A percentile compares a stretch with the other conserved stretches of the same genome.
phyloP scores from a whole-genome alignment of 331 rosid genomes.

The Saraca asoca region DNA sequence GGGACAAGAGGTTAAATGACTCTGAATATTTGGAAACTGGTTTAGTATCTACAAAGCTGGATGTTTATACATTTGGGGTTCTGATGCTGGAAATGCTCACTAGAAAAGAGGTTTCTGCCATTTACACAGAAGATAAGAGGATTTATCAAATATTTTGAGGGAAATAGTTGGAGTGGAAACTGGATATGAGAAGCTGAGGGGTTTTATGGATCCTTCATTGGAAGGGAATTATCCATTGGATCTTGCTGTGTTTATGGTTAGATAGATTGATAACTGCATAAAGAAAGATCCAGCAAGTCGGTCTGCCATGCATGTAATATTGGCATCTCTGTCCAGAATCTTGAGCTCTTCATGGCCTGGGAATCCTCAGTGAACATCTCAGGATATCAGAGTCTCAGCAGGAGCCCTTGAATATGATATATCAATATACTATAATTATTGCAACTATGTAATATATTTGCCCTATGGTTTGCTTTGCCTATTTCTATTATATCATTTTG shows the following conservation, averaged over 20 bases:
- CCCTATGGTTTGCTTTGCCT: neutral
- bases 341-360: slow-evolving; percentile 65
- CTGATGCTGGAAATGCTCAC: slow-evolving; percentile 65
- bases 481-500: too few relatives aligned
- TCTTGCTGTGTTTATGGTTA: slow-evolving; percentile 52
- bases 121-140: slow-evolving; percentile 42
- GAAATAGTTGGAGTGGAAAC: slow-evolving; percentile 35
- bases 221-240: slow-evolving; percentile 54
- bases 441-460: neutral
- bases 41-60: slow-evolving; percentile 73
- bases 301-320: slow-evolving; percentile 68
- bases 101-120: slow-evolving; percentile 67
- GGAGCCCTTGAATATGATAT: slow-evolving; percentile 27
- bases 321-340: slow-evolving; percentile 53
- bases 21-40: too few relatives aligned
- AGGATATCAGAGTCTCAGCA: slow-evolving; percentile 22
- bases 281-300: slow-evolving; percentile 60
- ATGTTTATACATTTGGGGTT: slow-evolving; percentile 81
- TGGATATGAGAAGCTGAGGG: slow-evolving; percentile 48
- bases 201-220: slow-evolving; percentile 61
- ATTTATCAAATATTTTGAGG: slow-evolving; percentile 43
- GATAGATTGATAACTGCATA: slow-evolving; percentile 53
- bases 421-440: neutral
- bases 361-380: slow-evolving; percentile 45
- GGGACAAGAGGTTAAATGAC: slow-evolving; percentile 89